Evolutionary conservation across 257 asterid species (phyloP).

Genomic region (Solanum bukasovii): DNA sequence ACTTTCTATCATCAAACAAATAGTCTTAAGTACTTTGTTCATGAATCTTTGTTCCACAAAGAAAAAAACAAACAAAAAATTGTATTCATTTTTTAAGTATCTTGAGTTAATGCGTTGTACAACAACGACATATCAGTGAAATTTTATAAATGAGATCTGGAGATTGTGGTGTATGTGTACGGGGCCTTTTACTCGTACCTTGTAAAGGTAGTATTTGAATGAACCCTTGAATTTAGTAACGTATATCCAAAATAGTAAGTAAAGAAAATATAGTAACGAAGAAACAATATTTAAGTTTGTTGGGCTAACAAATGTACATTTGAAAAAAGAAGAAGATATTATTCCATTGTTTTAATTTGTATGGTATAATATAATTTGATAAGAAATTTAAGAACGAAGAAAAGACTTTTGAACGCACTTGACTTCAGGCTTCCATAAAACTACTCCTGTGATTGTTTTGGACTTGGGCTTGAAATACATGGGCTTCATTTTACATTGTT

Average conservation of each 20-base stretch:
- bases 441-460: background rate
- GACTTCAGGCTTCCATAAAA: no score
- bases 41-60: background rate
- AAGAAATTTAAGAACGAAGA: no score
- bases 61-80: background rate
- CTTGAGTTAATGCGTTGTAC: background rate
- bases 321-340: background rate
- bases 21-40: no score
- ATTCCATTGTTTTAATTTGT: background rate
- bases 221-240: rapidly evolving
- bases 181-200: background rate
- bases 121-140: no score
- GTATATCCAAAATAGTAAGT: background rate
- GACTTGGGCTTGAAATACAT: background rate
- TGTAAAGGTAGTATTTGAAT: no score
- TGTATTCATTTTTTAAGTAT: background rate
- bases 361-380: no score
- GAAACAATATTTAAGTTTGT: background rate
- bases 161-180: background rate
- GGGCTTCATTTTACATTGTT: no score
- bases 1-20: background rate
- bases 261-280: background rate
- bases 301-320: background rate
- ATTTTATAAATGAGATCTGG: no score
- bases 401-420: no score